Conservation (phyloP, 345 rosid species). For the Gossypium australe region DNA sequence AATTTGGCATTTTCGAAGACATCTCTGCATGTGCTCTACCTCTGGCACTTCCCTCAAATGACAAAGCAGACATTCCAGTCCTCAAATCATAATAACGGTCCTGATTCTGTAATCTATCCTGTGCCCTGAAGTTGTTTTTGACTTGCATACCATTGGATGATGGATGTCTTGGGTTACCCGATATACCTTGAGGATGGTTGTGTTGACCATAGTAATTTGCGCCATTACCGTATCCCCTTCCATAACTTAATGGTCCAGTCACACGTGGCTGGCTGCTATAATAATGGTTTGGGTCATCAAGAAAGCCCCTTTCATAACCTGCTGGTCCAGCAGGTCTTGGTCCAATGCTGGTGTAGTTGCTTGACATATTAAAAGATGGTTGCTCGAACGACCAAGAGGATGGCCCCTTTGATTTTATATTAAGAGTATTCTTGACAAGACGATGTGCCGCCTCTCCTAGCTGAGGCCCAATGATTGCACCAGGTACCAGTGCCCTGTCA, state of each 20-base stretch:
- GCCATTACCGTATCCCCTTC: constrained; percentile 43
- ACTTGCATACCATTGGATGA: constrained; percentile 43
- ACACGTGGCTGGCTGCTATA: constrained; percentile 40
- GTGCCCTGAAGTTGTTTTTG: constrained; percentile 33
- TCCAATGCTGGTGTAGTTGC: constrained; percentile 40
- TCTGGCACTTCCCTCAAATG: constrained; percentile 44
- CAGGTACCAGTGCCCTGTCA: constrained; percentile 72
- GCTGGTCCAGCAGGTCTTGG: constrained; percentile 59
- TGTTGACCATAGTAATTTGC: constrained; percentile 38
- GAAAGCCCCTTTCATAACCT: constrained; percentile 47
- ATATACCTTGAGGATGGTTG: constrained; percentile 33
- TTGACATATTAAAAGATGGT: constrained; percentile 35
- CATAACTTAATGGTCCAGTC: constrained; percentile 50
- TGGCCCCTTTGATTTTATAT: constrained; percentile 56
- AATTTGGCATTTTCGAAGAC: constrained; percentile 25
- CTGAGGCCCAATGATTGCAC: constrained; percentile 64
- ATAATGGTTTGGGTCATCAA: constrained; percentile 38
- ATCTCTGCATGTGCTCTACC: constrained; percentile 19
- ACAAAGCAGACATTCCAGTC: constrained; percentile 46
- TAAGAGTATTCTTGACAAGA: constrained; percentile 86
- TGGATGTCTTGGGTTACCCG: constrained; percentile 39
- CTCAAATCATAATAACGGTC: constrained; percentile 46
- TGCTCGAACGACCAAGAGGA: constrained; percentile 45
- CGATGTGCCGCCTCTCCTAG: constrained; percentile 98
- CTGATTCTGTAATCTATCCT: constrained; percentile 39